Evolutionary conservation across 495 filamentous ascomycete genomes (phyloP), one percentile per base, ranked within the genome.

Genomic region (Clohesyomyces aquaticus): DNA sequence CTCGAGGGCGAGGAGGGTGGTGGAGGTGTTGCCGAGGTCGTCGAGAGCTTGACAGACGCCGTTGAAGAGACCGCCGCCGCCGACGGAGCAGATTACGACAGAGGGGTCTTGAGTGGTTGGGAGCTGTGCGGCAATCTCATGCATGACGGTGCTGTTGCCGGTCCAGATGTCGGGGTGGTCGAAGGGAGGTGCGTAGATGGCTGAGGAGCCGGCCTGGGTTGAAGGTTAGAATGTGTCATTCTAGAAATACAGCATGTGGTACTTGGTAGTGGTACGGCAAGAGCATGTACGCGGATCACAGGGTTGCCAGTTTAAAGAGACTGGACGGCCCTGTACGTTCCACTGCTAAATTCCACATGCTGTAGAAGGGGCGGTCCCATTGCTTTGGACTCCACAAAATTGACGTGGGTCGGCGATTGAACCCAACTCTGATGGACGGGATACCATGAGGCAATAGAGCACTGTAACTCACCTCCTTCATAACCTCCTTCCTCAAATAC

Each of bases 171-270:
- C 85, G 29, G 84, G 78, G 75, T 96, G 84, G 73, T 98, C 91
- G 68, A 97, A 98, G 16, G 94, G 94, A 29, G 91, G 88, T 8
- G 94, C 90, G 73, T 97, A 96, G n/a, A 93, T 71, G 9, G 59
- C 55, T 83, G 12, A 85, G 85, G 54, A 80, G 74, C 52, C 51
- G 28, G 56, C 73, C 65, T 66, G 25, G 16, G 1, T 14, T 3
- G 12, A 28, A 27, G 22, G 10, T 51, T 4, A 51, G 21, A 11
- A 26, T 21, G n/a, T 14, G 27, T 42, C 3, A 50, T 41, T 26
- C 9, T n/a, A 25, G n/a, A n/a, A n/a, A n/a, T n/a, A n/a, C n/a
- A n/a, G n/a, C n/a, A n/a, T n/a, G n/a, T n/a, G n/a, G n/a, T n/a
- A n/a, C n/a, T n/a, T n/a, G n/a, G n/a, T n/a, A n/a, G n/a, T n/a